These are phyloP conservation scores for Tolypocladium cylindrosporum DNA, from an alignment of 2,329 filamentous ascomycete genomes.

Conservation along the genomic window DNA sequence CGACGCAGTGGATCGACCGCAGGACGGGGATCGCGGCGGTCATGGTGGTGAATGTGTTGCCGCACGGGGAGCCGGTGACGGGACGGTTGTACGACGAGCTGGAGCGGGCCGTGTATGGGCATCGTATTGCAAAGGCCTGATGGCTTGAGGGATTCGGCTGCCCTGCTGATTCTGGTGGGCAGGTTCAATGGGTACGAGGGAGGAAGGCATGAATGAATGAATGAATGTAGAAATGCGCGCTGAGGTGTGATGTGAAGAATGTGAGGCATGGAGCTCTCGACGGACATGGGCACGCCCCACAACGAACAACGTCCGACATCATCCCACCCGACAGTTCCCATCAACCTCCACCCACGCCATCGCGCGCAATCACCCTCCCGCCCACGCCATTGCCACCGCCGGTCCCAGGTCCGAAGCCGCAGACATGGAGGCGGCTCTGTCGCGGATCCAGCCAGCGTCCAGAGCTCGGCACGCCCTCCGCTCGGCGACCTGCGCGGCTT, in stretches of 20 bases:
- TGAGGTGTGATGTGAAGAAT: background rate
- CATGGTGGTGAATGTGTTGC: slow-evolving; percentile 27
- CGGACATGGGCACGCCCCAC: background rate
- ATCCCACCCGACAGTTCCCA: background rate
- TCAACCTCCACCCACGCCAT: background rate
- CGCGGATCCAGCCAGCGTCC: slow-evolving; percentile 10
- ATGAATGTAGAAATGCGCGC: no score
- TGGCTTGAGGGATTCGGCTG: no score
- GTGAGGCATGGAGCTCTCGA: background rate
- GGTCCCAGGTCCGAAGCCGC: background rate
- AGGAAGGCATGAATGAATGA: no score
- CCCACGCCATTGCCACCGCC: background rate
- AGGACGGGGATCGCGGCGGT: slow-evolving; percentile 27
- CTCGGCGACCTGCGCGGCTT: slow-evolving; percentile 10
- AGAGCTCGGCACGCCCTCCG: slow-evolving; percentile 9
- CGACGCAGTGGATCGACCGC: background rate
- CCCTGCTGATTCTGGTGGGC: no score
- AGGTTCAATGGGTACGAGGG: no score
- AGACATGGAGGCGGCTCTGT: slow-evolving; percentile 15
- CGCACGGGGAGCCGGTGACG: slow-evolving; percentile 25
- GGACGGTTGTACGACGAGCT: slow-evolving; percentile 26
- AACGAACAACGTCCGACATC: background rate
- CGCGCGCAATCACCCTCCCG: background rate
- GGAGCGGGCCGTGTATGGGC: slow-evolving; percentile 25
- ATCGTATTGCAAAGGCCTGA: no score